Evolutionary conservation across 768 basidiomycete genomes (phyloP), one percentile per base, ranked within the genome.

Genomic region (Amanita polypyramis): DNA sequence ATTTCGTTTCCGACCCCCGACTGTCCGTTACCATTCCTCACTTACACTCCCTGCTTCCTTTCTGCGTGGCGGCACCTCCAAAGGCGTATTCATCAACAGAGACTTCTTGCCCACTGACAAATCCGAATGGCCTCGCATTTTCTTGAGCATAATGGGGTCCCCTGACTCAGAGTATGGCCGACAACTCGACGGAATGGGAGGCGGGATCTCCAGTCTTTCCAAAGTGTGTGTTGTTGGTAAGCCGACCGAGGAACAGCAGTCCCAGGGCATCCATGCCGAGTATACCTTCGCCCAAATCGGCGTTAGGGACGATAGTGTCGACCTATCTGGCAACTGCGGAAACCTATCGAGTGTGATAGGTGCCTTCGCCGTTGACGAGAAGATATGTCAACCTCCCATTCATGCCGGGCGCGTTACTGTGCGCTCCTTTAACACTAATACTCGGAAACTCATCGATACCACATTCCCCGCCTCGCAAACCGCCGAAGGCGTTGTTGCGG

Each of bases 121-220:
- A 11, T 54, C 66, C 0, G 62, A 74, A 58, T 86, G 82, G 84
- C 61, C 66, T 12, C 64, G 65, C 27, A 77, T 85, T 41, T 82
- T 87, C 54, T 70, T 81, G 7, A 75, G 80, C 0, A 73, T 85
- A 11, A 87, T 88, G 84, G 86, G 85, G n/a, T 86, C 84, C 2
- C 86, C 86, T 0, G 86, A 90, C 56, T 70, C 78, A 2, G 66
- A 73, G 47, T 65, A 84, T 54, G 76, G 75, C 1, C 67, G 83
- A 12, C 86, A 90, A 61, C 68, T 88, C 11, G 80, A 90, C 54
- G 86, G 86, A 9, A 85, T 88, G 82, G 86, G 86, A 7, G 84
- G 86, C 5, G 86, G 86, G 3, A 65, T 84, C 7, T 82, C 80
- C 12, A 84, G 80, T 49, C 70, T 85, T 5, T 85, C 82, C 30